phyloP scores from a whole-genome alignment of 2,329 filamentous ascomycete species.

The Aspergillus calidoustus region DNA sequence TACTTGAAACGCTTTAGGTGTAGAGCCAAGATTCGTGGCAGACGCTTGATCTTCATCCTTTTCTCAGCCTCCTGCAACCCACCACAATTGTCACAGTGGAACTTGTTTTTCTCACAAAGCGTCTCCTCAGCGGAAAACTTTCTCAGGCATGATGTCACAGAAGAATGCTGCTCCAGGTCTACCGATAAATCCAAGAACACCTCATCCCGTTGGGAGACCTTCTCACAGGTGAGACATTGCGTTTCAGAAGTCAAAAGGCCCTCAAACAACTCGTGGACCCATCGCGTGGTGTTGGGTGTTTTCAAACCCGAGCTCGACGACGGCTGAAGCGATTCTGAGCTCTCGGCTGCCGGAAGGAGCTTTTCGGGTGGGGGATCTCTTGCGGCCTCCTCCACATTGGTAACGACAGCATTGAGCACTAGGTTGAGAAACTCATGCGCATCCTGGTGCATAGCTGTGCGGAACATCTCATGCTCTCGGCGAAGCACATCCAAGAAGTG shows the following conservation, averaged over 20 bases:
- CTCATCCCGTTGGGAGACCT: conserved; percentile 91
- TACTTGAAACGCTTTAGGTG: conserved; percentile 99
- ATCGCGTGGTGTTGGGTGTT: conserved; percentile 72
- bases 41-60: conserved; percentile 96
- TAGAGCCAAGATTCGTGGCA: conserved; percentile 88
- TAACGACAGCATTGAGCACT: conserved; percentile 92
- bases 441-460: conserved; percentile 96
- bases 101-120: conserved; percentile 98
- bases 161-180: conserved; percentile 92
- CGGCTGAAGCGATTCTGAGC: conserved; percentile 50
- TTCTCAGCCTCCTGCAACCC: conserved; percentile 97
- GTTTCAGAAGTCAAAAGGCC: conserved; percentile 94
- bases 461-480: conserved; percentile 95
- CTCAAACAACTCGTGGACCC: conserved; percentile 98
- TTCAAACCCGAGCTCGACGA: conserved; percentile 57
- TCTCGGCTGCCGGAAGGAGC: conserved; percentile 58
- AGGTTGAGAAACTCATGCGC: conserved; percentile 96
- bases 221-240: conserved; percentile 94
- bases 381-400: conserved; percentile 83
- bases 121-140: conserved; percentile 99
- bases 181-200: conserved; percentile 96
- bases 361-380: conserved; percentile 41
- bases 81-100: conserved; percentile 96
- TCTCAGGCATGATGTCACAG: conserved; percentile 89
- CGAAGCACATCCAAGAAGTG: conserved; percentile 93